Base-by-base conservation (phyloP, 1,284 basidiomycete species). In the Xerocomus nothofagi region DNA sequence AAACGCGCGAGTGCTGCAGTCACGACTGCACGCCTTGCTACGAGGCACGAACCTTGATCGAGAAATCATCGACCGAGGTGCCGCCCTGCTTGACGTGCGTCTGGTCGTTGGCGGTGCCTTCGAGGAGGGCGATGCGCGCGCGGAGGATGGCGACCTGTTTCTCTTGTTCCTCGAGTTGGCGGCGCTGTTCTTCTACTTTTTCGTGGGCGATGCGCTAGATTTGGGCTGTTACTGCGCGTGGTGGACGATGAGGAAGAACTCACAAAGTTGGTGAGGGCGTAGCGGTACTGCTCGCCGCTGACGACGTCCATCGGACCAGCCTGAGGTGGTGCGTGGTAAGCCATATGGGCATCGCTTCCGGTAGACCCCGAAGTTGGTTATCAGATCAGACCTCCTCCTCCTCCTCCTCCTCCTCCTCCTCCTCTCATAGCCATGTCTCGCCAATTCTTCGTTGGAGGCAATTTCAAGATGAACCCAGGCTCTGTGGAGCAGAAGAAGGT, bases 381-480 rank as follows among this genome's bases (percentile, higher is more conserved):
- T 48, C 32, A 20, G 36, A 57, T 53, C 40, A 15, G 21, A 32
- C 33, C 47, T 20, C 39, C 24, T 18, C 27, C 14, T 18, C 26
- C 23, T 9, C 2, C 24, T 27, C 32, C 41, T n/a, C 33, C 47
- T 20, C 39, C 24, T 18, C 27, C 14, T 18, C 26, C 23, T 9
- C 2, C 24, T 27, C 32, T 39, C n/a, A n/a, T n/a, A n/a, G n/a
- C 39, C 45, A 89, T 89, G 85, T 51, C 83, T 56, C 89, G 91
- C 66, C 75, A 84, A 71, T 93, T 93, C 74, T 91, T 91, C 65
- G 88, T 91, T 62, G 94, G 93, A 62, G 93, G 91, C 37, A 97
- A 97, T 82, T 96, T 95, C 82, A 97, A 97, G 78, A 87, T 95
- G 84, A 97, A 98, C 77, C 87, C 88, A 33, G 77, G 76, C 53